Conservation (phyloP, 176 grass and related monocot species). For the Lolium multiflorum region DNA sequence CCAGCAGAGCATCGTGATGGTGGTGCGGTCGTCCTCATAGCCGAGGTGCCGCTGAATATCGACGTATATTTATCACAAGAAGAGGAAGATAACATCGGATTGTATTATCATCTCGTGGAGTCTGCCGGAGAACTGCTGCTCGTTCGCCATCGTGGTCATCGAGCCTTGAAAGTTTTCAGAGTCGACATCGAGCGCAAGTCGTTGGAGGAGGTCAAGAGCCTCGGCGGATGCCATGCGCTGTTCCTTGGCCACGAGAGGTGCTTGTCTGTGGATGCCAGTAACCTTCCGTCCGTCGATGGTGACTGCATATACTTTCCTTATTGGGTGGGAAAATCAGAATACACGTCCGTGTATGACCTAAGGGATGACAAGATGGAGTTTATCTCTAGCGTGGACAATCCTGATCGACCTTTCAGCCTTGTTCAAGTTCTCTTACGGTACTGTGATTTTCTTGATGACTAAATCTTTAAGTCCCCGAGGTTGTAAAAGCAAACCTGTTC, state of each 20-base stretch:
- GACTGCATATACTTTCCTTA: not conserved
- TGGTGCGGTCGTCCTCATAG: too few relatives aligned
- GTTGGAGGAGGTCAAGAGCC: not conserved
- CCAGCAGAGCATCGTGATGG: not conserved
- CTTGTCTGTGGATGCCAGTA: not conserved
- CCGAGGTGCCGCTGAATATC: too few relatives aligned
- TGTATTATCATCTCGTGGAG: not conserved
- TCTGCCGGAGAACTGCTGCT: not conserved
- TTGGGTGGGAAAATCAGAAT: not conserved
- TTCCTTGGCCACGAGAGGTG: not conserved
- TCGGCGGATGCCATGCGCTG: not conserved
- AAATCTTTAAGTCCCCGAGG: not conserved
- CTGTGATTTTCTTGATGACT: not conserved
- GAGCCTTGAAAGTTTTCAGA: not conserved
- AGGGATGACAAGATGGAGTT: too few relatives aligned
- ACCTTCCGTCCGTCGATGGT: not conserved
- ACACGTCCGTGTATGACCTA: not conserved
- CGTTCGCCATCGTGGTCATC: accelerated
- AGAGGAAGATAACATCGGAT: too few relatives aligned
- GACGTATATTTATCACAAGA: too few relatives aligned
- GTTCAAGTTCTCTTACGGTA: not conserved
- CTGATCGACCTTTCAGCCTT: not conserved
- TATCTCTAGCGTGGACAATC: too few relatives aligned
- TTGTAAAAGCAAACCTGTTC: not conserved
- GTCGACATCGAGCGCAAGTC: not conserved